Evolutionary conservation across 2,329 filamentous ascomycete species (phyloP).

Genomic region (Neonectria neomacrospora): DNA sequence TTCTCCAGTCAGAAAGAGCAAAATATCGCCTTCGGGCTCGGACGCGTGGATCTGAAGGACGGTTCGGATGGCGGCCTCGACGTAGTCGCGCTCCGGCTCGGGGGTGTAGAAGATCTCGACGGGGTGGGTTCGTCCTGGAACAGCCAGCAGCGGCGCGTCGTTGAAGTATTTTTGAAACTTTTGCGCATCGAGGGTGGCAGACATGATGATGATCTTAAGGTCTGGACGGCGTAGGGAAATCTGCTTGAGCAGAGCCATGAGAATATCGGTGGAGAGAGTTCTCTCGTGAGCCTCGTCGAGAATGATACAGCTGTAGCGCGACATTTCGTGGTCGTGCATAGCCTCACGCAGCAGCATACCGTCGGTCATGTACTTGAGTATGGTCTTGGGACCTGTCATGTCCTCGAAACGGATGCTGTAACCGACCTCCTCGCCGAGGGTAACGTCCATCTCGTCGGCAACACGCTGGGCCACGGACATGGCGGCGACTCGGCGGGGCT

Average conservation of each 20-base stretch:
- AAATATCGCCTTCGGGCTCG: slow-evolving; percentile 90
- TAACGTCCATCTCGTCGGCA: slow-evolving; percentile 94
- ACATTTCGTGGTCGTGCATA: slow-evolving; percentile 93
- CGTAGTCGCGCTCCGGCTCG: slow-evolving; percentile 94
- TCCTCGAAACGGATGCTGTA: slow-evolving; percentile 99
- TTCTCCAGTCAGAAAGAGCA: slow-evolving; percentile 96
- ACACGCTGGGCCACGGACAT: slow-evolving; percentile 99
- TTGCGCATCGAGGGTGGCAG: slow-evolving; percentile 94
- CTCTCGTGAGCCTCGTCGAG: slow-evolving; percentile 98
- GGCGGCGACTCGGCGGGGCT: slow-evolving; percentile 95
- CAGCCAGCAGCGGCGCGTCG: slow-evolving; percentile 90
- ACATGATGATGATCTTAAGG: slow-evolving; percentile 99
- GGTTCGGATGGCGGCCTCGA: slow-evolving; percentile 93
- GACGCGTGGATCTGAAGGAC: slow-evolving; percentile 96
- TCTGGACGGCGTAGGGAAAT: slow-evolving; percentile 84
- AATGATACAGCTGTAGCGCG: slow-evolving; percentile 96
- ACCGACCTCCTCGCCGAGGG: slow-evolving; percentile 91
- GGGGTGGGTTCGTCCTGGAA: slow-evolving; percentile 93
- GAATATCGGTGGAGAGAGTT: slow-evolving; percentile 94
- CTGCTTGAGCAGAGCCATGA: slow-evolving; percentile 96
- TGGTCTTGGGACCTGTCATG: slow-evolving; percentile 85
- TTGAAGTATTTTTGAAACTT: slow-evolving; percentile 99
- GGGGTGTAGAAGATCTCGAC: slow-evolving; percentile 99
- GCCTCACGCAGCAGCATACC: slow-evolving; percentile 98
- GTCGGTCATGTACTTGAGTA: slow-evolving; percentile 99